Conservation (phyloP, 2,329 filamentous ascomycete species). For the Pestalotiopsis sp. region DNA sequence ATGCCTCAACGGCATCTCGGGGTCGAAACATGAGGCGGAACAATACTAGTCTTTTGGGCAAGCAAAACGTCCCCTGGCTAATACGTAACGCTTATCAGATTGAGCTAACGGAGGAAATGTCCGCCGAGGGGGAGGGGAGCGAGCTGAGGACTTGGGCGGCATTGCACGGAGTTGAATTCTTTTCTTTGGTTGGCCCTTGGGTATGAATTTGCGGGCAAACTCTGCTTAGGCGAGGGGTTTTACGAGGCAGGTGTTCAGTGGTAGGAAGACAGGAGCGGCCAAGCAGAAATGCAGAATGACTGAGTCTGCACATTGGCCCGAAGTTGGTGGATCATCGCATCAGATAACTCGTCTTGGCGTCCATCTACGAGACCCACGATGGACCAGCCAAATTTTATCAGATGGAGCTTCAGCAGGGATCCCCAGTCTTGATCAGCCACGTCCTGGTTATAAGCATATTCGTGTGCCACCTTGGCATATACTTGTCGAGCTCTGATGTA, state of each 20-base stretch:
- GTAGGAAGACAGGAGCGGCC: neutral
- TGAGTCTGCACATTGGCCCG: slow-evolving; percentile 7
- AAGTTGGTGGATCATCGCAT: slow-evolving; percentile 4
- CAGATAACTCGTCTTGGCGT: slow-evolving; percentile 7
- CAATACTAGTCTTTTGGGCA: neutral
- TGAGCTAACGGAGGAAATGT: slow-evolving; percentile 6
- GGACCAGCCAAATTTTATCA: slow-evolving; percentile 8
- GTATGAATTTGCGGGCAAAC: neutral
- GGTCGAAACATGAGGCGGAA: neutral
- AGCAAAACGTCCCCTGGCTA: neutral
- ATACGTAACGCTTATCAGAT: slow-evolving; percentile 12
- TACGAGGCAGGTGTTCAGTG: neutral
- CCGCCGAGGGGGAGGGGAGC: neutral
- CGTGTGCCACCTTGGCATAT: neutral
- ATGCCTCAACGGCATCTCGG: neutral
- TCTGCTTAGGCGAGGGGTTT: neutral
- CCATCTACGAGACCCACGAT: neutral
- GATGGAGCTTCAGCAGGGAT: slow-evolving; percentile 6
- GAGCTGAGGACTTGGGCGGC: neutral
- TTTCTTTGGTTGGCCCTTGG: neutral
- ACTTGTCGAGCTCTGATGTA: neutral
- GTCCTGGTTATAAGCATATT: neutral
- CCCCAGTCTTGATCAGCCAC: no score
- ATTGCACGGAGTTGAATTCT: neutral
- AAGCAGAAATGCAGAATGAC: neutral